phyloP scores from a whole-genome alignment of 1,284 basidiomycete genomes.

The Phlebopus sp. region DNA sequence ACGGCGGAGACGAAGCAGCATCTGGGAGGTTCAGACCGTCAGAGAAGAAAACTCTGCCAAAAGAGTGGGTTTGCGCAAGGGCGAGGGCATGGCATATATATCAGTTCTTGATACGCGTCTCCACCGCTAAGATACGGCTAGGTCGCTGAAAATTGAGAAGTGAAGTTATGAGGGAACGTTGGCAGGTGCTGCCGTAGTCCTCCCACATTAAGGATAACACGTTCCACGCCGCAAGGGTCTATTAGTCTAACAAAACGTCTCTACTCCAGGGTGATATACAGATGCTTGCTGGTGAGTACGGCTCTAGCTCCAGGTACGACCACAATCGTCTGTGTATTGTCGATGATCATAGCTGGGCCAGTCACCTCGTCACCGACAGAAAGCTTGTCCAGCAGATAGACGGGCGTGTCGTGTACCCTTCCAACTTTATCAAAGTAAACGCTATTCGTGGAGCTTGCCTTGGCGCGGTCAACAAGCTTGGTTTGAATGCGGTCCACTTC shows the following conservation, averaged over 20 bases:
- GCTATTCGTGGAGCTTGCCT: constrained; percentile 52
- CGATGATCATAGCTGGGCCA: constrained; percentile 89
- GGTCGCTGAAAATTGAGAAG: not conserved
- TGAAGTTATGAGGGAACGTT: not conserved
- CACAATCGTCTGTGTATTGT: constrained; percentile 90
- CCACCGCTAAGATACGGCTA: not conserved
- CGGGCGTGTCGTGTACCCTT: constrained; percentile 73
- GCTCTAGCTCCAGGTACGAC: constrained; percentile 70
- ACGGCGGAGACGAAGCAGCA: constrained; percentile 32
- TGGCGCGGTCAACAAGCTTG: constrained; percentile 39
- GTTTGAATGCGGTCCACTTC: constrained; percentile 58
- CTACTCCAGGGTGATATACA: constrained; percentile 61
- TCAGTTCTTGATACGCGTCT: constrained; percentile 1
- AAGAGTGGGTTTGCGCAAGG: not conserved
- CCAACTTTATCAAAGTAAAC: constrained; percentile 82
- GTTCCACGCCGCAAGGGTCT: no score
- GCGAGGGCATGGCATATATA: not conserved
- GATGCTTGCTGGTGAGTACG: constrained; percentile 65
- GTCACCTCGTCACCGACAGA: constrained; percentile 66
- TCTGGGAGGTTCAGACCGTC: constrained; percentile 7
- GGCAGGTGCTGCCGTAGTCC: not conserved
- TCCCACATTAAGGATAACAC: not conserved
- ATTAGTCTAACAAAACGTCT: constrained; percentile 5
- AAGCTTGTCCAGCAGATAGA: constrained; percentile 70
- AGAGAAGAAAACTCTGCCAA: not conserved